Percentiles rank a stretch among this genome's conserved stretches.
phyloP scores from a whole-genome alignment of 345 rosid genomes.

The Acer campestre region DNA sequence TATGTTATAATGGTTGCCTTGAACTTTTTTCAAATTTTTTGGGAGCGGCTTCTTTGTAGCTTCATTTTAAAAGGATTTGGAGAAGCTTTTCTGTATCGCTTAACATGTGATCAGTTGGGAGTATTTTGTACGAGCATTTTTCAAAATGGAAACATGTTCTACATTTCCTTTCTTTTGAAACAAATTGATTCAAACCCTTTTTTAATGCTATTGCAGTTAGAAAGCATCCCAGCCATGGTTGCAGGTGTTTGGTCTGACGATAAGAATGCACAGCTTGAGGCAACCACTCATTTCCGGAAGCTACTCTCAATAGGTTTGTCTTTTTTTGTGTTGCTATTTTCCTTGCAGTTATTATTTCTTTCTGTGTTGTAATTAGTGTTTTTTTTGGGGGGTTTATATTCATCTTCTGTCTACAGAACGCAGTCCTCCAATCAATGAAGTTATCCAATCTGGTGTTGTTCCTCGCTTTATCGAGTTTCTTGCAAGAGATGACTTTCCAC shows the following conservation, averaged over 20 bases:
- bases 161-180: not conserved
- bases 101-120: not conserved
- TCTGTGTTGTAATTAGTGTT: not conserved
- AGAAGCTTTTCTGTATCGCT: not conserved
- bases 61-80: no score
- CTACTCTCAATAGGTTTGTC: conserved; percentile 67
- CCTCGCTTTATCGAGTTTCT: conserved; percentile 81
- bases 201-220: conserved; percentile 44
- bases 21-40: not conserved
- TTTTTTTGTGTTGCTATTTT: not conserved
- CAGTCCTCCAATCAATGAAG: conserved; percentile 77
- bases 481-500: conserved; percentile 70
- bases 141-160: not conserved
- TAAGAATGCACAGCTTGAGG: conserved; percentile 55
- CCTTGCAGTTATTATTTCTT: not conserved
- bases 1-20: not conserved
- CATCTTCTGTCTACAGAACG: conserved; percentile 46
- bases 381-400: not conserved
- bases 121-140: not conserved
- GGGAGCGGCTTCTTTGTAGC: no score
- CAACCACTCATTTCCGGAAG: conserved; percentile 70
- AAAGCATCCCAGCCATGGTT: conserved; percentile 63
- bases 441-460: conserved; percentile 67
- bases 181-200: not conserved
- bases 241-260: conserved; percentile 68